Conservation (phyloP, 192 early-diverging fungal genomes). For the Powellomyces hirtus region DNA sequence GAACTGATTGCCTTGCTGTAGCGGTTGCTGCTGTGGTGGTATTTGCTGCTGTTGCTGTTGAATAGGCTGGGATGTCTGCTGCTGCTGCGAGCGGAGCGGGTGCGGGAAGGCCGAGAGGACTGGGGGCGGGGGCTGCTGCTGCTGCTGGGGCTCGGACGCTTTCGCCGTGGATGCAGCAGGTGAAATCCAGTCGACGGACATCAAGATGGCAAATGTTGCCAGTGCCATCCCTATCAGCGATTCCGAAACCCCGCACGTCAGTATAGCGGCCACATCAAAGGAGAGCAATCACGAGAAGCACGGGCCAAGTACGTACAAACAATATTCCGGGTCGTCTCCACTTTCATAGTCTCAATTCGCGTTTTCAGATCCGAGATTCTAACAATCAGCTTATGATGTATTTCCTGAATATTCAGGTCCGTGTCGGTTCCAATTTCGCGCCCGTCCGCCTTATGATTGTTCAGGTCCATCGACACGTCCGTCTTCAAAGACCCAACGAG, state of each 20-base stretch:
- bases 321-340: conserved; percentile 65
- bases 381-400: conserved; percentile 85
- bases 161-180: not conserved
- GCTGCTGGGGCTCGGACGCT: not conserved
- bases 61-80: not conserved
- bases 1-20: no score
- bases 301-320: conserved; percentile 26
- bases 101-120: conserved; percentile 29
- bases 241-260: not conserved
- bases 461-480: conserved; percentile 89
- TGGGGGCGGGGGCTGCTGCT: conserved; percentile 20
- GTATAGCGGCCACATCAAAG: not conserved
- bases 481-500: conserved; percentile 72
- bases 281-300: not conserved
- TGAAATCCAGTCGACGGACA: conserved; percentile 28
- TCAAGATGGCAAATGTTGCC: conserved; percentile 24
- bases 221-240: conserved; percentile 25
- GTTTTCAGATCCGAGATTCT: conserved; percentile 79
- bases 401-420: conserved; percentile 58
- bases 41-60: conserved; percentile 1
- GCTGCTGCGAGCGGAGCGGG: conserved; percentile 13
- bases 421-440: conserved; percentile 74
- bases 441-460: conserved; percentile 81
- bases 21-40: conserved; percentile 3
- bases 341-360: conserved; percentile 82